phyloP scores from a whole-genome alignment of 345 rosid species.

The Populus nigra region DNA sequence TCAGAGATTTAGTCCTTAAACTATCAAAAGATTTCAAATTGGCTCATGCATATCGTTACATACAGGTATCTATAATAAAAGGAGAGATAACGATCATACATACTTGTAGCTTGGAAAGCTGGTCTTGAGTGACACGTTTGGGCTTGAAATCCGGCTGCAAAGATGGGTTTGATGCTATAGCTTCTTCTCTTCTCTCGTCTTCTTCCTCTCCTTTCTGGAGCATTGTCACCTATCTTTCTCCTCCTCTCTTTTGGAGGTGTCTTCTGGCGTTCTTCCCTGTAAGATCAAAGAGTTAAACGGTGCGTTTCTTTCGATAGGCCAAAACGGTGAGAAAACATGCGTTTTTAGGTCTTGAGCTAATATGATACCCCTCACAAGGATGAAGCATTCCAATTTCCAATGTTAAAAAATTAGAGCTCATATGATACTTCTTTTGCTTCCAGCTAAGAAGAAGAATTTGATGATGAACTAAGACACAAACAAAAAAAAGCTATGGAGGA shows the following conservation, averaged over 20 bases:
- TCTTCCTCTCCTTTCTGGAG: constrained; percentile 23
- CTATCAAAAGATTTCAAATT: too few species aligned
- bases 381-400: too few species aligned
- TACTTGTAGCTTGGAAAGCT: constrained; percentile 61
- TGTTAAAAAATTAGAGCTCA: too few species aligned
- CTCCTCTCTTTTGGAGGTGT: neutral
- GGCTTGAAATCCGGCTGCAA: constrained; percentile 43
- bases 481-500: too few species aligned
- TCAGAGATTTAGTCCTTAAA: neutral
- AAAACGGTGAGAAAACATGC: neutral
- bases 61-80: too few species aligned
- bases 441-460: too few species aligned
- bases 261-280: neutral
- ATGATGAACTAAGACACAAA: too few species aligned
- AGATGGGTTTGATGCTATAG: constrained; percentile 44
- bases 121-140: constrained; percentile 38
- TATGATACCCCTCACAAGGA: too few species aligned
- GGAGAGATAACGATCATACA: neutral
- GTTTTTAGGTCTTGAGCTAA: neutral
- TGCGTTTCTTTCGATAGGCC: neutral
- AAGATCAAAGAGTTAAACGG: neutral
- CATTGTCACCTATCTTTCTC: neutral
- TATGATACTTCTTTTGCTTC: too few species aligned
- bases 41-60: neutral
- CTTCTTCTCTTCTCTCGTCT: constrained; percentile 53